Conservation (phyloP, 225 moss, liverwort and hornwort genomes). For the Straminergon stramineum region DNA sequence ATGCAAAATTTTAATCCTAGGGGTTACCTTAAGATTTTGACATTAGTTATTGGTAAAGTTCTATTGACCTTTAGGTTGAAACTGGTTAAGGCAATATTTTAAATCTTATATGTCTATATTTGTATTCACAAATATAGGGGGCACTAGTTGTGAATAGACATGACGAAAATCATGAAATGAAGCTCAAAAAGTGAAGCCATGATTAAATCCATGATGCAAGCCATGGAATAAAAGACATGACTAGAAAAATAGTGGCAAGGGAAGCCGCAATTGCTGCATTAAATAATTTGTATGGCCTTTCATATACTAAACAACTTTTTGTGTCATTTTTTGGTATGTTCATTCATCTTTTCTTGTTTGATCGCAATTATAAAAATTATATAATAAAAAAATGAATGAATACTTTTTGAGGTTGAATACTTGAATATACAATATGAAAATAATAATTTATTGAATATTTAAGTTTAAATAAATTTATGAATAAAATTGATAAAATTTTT, state of each 20-base stretch:
- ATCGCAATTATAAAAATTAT: neutral
- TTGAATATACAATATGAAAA: neutral
- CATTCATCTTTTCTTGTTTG: neutral
- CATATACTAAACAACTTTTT: neutral
- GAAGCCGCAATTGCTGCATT: no score
- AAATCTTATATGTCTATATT: neutral
- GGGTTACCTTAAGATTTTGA: neutral
- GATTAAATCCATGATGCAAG: rapidly evolving
- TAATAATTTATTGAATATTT: rapidly evolving
- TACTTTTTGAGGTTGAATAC: neutral
- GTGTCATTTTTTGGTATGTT: rapidly evolving
- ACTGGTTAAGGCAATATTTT: no score
- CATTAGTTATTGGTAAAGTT: neutral
- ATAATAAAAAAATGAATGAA: neutral
- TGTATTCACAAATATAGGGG: neutral
- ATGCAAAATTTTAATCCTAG: neutral
- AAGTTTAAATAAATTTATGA: neutral
- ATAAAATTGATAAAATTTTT: neutral
- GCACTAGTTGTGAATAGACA: neutral
- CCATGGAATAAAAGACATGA: neutral
- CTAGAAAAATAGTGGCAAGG: no score
- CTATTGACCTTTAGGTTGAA: neutral
- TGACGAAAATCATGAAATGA: neutral
- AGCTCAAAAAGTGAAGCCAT: neutral
- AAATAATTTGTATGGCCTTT: neutral